Evolutionary conservation across 2,329 filamentous ascomycete genomes (phyloP), one percentile per base, ranked within the genome.

Genomic region (Fusarium chlamydosporum): DNA sequence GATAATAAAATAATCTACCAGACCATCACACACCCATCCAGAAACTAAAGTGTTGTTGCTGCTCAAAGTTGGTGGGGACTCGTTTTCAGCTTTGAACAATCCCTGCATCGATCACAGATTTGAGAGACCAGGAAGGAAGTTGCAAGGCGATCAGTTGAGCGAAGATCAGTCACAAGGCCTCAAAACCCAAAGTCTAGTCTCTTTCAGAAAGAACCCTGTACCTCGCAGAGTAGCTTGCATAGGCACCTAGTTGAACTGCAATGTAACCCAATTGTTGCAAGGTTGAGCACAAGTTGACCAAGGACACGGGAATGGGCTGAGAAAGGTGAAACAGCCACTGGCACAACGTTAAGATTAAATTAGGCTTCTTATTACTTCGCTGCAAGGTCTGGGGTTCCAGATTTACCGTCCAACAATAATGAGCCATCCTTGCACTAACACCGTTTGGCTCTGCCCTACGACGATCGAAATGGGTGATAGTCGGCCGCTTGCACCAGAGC

Each of bases 261-360:
- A 31, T 61, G 65, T 20, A 65, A 54, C 46, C 41, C 27, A n/a
- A 12, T 33, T 53, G 16, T 54, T 65, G 50, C 46, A 43, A 68
- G 42, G 65, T 41, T 68, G 41, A 31, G 29, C 33, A 35, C 40
- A 48, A 48, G 31, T 45, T 20, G 51, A 33, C 11, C 20, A 50
- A 60, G 29, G 50, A 47, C 18, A 43, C 38, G 33, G 37, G 43
- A 66, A 53, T 62, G 34, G 67, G 57, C 53, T 61, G 63, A 60
- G 53, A 38, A 27, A 31, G 15, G 31, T 65, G 67, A 71, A 70
- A 73, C 71, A 43, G 55, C 68, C 50, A 51, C 60, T 48, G 29
- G 42, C 43, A 56, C 33, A 71, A 70, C 40, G 55, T 73, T 70
- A 62, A 72, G 58, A 70, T 73, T 72, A 70, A 23, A 41, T 41